Evolutionary conservation across 2,329 filamentous ascomycete species (phyloP).

Genomic region (Fusarium temperatum): DNA sequence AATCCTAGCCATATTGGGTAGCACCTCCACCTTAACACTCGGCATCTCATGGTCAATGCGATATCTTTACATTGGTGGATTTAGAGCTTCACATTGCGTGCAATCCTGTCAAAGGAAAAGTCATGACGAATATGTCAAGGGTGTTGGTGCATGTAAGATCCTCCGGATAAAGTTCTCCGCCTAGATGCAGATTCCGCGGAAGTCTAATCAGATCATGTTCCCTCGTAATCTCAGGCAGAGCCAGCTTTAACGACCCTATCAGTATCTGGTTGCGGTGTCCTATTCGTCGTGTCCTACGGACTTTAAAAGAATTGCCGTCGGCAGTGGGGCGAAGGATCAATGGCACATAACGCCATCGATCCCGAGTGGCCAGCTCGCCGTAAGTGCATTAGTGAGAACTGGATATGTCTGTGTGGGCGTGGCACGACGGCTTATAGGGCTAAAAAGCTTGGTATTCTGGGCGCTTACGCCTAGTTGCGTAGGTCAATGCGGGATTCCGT

Average conservation of each 20-base stretch:
- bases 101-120: neutral
- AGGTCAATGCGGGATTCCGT: neutral
- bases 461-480: neutral
- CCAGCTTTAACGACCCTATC: neutral
- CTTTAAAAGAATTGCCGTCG: neutral
- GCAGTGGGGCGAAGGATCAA: neutral
- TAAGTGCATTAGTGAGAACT: neutral
- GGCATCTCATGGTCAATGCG: neutral
- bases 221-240: neutral
- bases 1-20: neutral
- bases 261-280: neutral
- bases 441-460: neutral
- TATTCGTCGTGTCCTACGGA: neutral
- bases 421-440: neutral
- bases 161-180: neutral
- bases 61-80: neutral
- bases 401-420: rapidly evolving
- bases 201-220: neutral
- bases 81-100: too few relatives aligned
- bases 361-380: neutral
- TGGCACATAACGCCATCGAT: neutral
- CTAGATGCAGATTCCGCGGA: neutral
- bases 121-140: neutral
- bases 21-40: neutral
- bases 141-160: neutral